These are phyloP conservation scores for Cladosporium sp. DNA, from an alignment of 2,329 filamentous ascomycete species.

Conservation along the genomic window DNA sequence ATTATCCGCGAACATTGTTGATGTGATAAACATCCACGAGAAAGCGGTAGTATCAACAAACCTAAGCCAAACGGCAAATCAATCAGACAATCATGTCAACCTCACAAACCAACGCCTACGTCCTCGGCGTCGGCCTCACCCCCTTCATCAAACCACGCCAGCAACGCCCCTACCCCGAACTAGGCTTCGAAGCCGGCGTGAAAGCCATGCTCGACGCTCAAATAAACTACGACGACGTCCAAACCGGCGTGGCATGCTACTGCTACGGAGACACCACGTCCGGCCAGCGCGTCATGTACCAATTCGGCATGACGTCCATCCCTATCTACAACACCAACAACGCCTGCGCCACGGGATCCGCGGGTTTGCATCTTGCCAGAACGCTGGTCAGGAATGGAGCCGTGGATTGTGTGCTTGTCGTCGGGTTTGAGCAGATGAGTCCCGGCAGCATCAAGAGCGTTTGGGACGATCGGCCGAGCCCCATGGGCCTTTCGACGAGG, in stretches of 20 bases:
- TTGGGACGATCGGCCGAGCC: constrained; percentile 80
- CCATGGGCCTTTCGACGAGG: constrained; percentile 63
- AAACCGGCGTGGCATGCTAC: constrained; percentile 92
- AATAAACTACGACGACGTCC: constrained; percentile 94
- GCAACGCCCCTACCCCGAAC: constrained; percentile 89
- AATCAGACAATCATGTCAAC: neutral
- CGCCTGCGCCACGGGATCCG: constrained; percentile 92
- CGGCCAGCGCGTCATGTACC: constrained; percentile 95
- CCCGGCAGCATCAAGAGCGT: constrained; percentile 75
- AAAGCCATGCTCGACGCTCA: constrained; percentile 82
- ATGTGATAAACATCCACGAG: no score
- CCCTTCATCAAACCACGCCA: constrained; percentile 97
- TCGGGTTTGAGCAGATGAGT: constrained; percentile 98
- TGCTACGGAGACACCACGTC: constrained; percentile 95
- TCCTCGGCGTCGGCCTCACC: constrained; percentile 97
- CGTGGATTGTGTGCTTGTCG: constrained; percentile 74
- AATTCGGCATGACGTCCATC: constrained; percentile 95
- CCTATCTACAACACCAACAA: constrained; percentile 99
- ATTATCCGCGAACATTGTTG: no score
- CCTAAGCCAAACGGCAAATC: no score
- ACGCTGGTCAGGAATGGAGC: constrained; percentile 74
- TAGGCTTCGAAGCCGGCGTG: constrained; percentile 87
- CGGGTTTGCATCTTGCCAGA: constrained; percentile 78
- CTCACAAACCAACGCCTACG: constrained; percentile 55
- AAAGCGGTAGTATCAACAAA: no score